phyloP scores from a whole-genome alignment of 495 filamentous ascomycete species.

The Xylaria acuta region DNA sequence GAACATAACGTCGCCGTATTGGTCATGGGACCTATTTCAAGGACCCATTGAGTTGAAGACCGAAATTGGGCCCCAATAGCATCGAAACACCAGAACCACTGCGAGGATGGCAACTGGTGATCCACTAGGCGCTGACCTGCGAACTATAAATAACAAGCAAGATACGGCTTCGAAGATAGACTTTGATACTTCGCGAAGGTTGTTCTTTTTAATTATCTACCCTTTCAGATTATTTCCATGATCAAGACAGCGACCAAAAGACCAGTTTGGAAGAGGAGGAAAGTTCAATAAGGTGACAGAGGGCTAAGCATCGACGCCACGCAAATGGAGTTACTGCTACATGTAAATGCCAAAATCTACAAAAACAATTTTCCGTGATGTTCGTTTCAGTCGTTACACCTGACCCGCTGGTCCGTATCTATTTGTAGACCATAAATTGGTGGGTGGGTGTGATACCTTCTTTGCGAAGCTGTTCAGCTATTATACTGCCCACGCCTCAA shows the following conservation, averaged over 20 bases:
- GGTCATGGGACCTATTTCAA: too few species aligned
- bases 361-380: background rate
- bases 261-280: background rate
- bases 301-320: conserved; percentile 1
- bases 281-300: background rate
- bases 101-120: too few species aligned
- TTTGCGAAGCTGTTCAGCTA: background rate
- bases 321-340: background rate
- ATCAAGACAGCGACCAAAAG: background rate
- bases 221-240: background rate
- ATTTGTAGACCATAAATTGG: background rate
- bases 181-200: background rate
- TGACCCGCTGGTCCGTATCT: background rate
- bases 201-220: background rate
- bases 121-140: too few species aligned
- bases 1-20: too few species aligned
- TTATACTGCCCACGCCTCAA: background rate
- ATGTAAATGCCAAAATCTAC: conserved; percentile 1
- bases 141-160: too few species aligned
- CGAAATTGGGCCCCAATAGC: too few species aligned
- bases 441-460: background rate
- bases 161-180: too few species aligned
- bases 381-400: conserved; percentile 9
- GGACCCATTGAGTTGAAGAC: too few species aligned
- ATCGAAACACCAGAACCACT: too few species aligned